Evolutionary conservation across 1,284 basidiomycete species (phyloP).

Genomic region (Microbotryum scabiosae): DNA sequence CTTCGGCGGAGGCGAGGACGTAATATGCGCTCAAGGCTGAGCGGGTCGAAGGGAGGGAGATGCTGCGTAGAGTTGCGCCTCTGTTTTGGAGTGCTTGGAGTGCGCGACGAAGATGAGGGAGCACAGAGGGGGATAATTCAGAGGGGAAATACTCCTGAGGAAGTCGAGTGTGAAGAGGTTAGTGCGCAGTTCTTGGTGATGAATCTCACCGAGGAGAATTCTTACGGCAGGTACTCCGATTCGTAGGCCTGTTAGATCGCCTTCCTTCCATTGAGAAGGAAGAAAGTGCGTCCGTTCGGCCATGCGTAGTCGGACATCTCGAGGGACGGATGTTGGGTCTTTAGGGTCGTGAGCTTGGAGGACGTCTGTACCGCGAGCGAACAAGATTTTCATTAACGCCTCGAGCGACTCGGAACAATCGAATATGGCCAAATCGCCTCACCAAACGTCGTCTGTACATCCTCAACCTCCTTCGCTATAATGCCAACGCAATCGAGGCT

Average conservation of each 20-base stretch:
- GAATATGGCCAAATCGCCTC: slow-evolving; percentile 31
- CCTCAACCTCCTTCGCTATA: slow-evolving; percentile 52
- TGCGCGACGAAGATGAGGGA: slow-evolving; percentile 47
- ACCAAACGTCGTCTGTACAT: slow-evolving; percentile 57
- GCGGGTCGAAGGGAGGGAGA: slow-evolving; percentile 67
- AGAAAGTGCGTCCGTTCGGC: neutral
- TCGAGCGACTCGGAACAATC: neutral
- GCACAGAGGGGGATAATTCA: slow-evolving; percentile 53
- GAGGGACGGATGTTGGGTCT: slow-evolving; percentile 67
- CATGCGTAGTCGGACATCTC: neutral
- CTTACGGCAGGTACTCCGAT: slow-evolving; percentile 38
- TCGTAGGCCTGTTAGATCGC: slow-evolving; percentile 45
- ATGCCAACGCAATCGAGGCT: slow-evolving; percentile 91
- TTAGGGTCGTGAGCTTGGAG: slow-evolving; percentile 58
- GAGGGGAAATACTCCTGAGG: slow-evolving; percentile 64
- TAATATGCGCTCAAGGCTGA: slow-evolving; percentile 90
- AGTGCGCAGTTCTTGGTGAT: slow-evolving; percentile 48
- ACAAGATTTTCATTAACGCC: neutral
- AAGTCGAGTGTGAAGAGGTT: neutral
- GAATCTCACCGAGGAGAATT: neutral
- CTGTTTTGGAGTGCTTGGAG: slow-evolving; percentile 49
- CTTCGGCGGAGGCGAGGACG: slow-evolving; percentile 86
- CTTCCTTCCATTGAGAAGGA: neutral
- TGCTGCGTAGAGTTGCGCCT: slow-evolving; percentile 63
- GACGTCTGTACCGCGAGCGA: slow-evolving; percentile 46